Conservation (phyloP, 1,139 yeast species). For the Blastobotrys persicus region DNA sequence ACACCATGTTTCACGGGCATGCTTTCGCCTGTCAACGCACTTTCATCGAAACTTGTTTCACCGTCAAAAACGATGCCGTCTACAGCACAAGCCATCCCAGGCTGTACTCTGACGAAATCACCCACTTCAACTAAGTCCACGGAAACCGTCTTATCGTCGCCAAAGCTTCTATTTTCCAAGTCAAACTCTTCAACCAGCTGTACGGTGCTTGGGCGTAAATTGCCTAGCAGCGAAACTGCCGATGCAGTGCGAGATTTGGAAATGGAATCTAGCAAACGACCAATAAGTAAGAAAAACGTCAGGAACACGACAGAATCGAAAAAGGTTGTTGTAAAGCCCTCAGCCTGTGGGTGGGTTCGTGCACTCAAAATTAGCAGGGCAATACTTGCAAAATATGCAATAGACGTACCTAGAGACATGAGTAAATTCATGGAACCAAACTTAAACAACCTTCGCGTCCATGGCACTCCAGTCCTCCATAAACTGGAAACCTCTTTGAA, state of each 20-base stretch:
- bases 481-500: slow-evolving; percentile 54
- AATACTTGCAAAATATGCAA: slow-evolving; percentile 68
- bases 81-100: slow-evolving; percentile 73
- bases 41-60: slow-evolving; percentile 62
- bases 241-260: slow-evolving; percentile 67
- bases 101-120: slow-evolving; percentile 54
- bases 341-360: slow-evolving; percentile 28
- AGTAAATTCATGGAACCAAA: slow-evolving; percentile 78
- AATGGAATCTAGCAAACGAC: slow-evolving; percentile 62
- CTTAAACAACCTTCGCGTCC: slow-evolving; percentile 55
- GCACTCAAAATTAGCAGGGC: slow-evolving; percentile 55
- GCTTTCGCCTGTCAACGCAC: slow-evolving; percentile 76
- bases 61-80: slow-evolving; percentile 66
- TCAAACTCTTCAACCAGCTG: slow-evolving; percentile 42
- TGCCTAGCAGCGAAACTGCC: slow-evolving; percentile 55
- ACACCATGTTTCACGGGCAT: slow-evolving; percentile 59
- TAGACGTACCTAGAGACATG: slow-evolving; percentile 69
- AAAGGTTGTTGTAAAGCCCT: slow-evolving; percentile 60
- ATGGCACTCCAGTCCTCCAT: slow-evolving; percentile 57
- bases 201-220: slow-evolving; percentile 52
- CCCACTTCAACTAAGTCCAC: slow-evolving; percentile 60
- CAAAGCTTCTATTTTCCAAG: slow-evolving; percentile 13
- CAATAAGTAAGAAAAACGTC: slow-evolving; percentile 67
- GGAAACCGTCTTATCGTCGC: slow-evolving; percentile 40
- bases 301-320: slow-evolving; percentile 78